Evolutionary conservation across 2,329 filamentous ascomycete genomes (phyloP).

Genomic region (Sporothrix curviconia): DNA sequence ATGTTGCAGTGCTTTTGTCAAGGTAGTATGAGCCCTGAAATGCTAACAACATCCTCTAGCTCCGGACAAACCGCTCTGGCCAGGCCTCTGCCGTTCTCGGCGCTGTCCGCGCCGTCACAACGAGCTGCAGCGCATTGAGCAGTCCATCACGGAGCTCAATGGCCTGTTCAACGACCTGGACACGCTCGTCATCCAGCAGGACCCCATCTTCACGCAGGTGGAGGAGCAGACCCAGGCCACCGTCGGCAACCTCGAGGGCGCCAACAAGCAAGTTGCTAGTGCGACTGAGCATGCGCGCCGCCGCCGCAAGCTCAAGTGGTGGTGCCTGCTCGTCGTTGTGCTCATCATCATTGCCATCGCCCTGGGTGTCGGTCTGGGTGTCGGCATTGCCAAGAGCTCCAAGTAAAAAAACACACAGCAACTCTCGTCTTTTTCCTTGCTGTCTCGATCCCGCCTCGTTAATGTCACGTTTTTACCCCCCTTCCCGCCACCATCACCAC

Average conservation of each 20-base stretch:
- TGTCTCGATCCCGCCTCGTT: neutral
- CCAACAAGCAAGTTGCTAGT: conserved; percentile 61
- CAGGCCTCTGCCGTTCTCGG: conserved; percentile 68
- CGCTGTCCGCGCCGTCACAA: conserved; percentile 77
- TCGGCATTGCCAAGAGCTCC: conserved; percentile 30
- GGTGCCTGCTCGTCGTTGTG: conserved; percentile 57
- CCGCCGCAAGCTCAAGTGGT: conserved; percentile 75
- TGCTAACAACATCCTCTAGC: conserved; percentile 40
- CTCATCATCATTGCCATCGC: conserved; percentile 52
- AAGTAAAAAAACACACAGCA: neutral
- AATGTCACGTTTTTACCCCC: neutral
- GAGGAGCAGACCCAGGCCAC: conserved; percentile 62
- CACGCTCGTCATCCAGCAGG: conserved; percentile 66
- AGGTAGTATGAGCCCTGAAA: too few relatives aligned
- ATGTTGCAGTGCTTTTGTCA: too few relatives aligned
- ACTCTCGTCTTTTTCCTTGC: neutral
- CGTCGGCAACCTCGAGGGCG: conserved; percentile 59
- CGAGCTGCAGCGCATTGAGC: conserved; percentile 74
- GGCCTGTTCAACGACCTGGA: conserved; percentile 69
- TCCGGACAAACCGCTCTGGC: conserved; percentile 66
- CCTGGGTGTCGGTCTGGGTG: conserved; percentile 48
- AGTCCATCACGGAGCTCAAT: conserved; percentile 63
- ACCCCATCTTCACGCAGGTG: conserved; percentile 53
- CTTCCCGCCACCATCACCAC: neutral
- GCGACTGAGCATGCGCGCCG: conserved; percentile 61